A percentile compares a stretch with the other conserved stretches of the same genome.
Conservation (phyloP, 495 filamentous ascomycete species). For the Neurospora sublineolata region DNA sequence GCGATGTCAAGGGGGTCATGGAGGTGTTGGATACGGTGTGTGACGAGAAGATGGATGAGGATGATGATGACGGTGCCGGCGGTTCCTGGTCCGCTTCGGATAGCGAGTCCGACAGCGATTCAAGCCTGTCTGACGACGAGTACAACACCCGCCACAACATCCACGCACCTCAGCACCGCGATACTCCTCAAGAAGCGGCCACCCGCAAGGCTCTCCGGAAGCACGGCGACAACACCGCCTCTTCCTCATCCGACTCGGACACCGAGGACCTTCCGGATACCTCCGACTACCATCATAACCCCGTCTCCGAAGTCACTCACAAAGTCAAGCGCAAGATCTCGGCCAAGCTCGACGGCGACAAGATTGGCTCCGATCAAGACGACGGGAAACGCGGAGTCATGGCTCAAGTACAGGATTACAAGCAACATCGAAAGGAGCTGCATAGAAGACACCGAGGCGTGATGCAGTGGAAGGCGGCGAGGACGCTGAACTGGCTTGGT, state of each 20-base stretch:
- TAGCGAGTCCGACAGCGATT: slow-evolving; percentile 7
- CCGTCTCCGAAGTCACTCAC: neutral
- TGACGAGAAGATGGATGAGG: slow-evolving; percentile 37
- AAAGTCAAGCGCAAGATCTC: neutral
- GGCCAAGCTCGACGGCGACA: slow-evolving; percentile 2
- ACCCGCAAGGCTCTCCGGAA: slow-evolving; percentile 17
- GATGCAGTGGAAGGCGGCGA: slow-evolving; percentile 59
- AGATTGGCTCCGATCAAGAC: slow-evolving; percentile 8
- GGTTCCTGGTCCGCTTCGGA: neutral
- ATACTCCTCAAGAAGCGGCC: slow-evolving; percentile 8
- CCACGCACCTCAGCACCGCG: neutral
- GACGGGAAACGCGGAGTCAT: slow-evolving; percentile 31
- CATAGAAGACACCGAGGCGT: slow-evolving; percentile 52
- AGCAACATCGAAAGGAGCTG: slow-evolving; percentile 45
- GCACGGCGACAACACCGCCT: slow-evolving; percentile 1
- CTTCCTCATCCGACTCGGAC: neutral
- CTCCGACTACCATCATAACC: neutral
- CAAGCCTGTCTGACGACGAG: neutral
- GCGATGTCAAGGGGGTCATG: slow-evolving; percentile 44
- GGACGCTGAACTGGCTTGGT: slow-evolving; percentile 48
- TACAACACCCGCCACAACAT: slow-evolving; percentile 17
- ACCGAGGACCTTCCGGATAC: neutral
- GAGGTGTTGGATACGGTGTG: slow-evolving; percentile 51
- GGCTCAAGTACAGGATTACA: slow-evolving; percentile 38
- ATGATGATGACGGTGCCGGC: slow-evolving; percentile 18